Percentiles rank a stretch among this genome's conserved stretches.
Conservation (phyloP, 2,329 filamentous ascomycete genomes). For the Xylariales sp. region DNA sequence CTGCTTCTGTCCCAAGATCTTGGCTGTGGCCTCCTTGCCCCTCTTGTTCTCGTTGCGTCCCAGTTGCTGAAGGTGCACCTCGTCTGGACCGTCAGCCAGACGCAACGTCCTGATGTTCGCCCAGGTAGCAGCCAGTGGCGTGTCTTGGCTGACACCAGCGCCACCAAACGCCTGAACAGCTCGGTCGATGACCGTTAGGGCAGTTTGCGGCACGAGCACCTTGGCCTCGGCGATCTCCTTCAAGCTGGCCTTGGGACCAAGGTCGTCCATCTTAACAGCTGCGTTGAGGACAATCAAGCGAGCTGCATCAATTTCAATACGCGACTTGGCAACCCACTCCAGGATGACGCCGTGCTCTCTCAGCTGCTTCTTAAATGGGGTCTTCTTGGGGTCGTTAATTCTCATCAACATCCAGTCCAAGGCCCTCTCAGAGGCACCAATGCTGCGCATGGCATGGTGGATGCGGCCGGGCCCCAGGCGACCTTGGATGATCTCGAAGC, state of each 20-base stretch:
- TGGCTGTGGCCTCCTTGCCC: constrained; percentile 54
- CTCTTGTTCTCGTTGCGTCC: constrained; percentile 76
- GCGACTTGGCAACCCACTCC: constrained; percentile 87
- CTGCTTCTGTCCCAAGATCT: constrained; percentile 60
- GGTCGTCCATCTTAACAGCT: constrained; percentile 88
- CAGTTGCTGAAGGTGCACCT: constrained; percentile 85
- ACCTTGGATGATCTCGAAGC: constrained; percentile 98
- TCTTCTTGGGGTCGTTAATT: constrained; percentile 88
- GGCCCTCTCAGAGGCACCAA: constrained; percentile 85
- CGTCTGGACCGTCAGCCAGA: constrained; percentile 90
- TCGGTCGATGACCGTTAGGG: constrained; percentile 85
- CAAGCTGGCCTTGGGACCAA: constrained; percentile 82
- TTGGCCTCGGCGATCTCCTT: constrained; percentile 96
- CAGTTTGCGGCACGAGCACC: constrained; percentile 78
- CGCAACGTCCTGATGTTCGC: constrained; percentile 75
- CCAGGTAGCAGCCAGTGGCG: constrained; percentile 83
- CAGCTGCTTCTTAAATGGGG: constrained; percentile 84
- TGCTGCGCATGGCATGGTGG: constrained; percentile 94
- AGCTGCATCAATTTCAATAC: constrained; percentile 90
- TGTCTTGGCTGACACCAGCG: constrained; percentile 90
- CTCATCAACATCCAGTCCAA: constrained; percentile 94
- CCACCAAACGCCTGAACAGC: constrained; percentile 91
- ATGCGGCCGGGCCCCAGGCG: constrained; percentile 93
- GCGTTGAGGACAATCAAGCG: constrained; percentile 90
- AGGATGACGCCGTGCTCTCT: constrained; percentile 90